Base-by-base conservation (phyloP, 2,329 filamentous ascomycete genomes). In the Pseudogymnoascus sp. region DNA sequence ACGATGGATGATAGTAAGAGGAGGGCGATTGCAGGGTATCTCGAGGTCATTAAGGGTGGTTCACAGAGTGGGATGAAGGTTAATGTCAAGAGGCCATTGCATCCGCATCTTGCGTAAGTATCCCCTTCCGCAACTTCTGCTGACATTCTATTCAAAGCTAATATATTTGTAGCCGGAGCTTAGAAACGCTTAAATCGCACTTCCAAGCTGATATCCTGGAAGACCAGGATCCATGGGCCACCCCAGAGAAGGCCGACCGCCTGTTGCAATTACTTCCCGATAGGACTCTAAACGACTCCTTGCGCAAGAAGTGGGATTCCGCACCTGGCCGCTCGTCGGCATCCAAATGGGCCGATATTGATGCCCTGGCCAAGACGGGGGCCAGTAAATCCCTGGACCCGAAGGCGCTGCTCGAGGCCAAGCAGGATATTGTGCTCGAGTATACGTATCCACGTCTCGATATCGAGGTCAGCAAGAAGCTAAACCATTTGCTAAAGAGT, bases 371-470 rank as follows among this genome's bases (percentile, higher is more conserved):
- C 54, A 90, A 90, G 74, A 84, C 86, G 0, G 88, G 89, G 35
- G 84, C 84, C 29, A 85, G 85, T 71, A 88, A 85, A 70, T 80
- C 81, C 8, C 81, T 96, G n/a, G 87, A 94, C 67, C 74, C 85
- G 0, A 84, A 82, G 65, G 84, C 87, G 2, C 81, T 99, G 10
- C 82, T 88, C 7, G 90, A 97, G 69, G 91, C 92, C 21, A 97
- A 97, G 76, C 92, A 97, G 73, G 94, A 97, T 71, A 89, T 99
- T 64, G 87, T 97, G 3, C 84, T 99, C 31, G 94, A 99, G 76
- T 97, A 99, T 76, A 97, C 94, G 5, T 99, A 99, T 74, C 94
- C 94, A 2, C 88, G 94, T 39, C 88, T 99, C 61, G 94, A 99
- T 79, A 92, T 94, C 64, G 92, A 96, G 74, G 94, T 99, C 72